Base-by-base conservation (phyloP, 148 eudicot species). In the Rhododendron ferrugineum region DNA sequence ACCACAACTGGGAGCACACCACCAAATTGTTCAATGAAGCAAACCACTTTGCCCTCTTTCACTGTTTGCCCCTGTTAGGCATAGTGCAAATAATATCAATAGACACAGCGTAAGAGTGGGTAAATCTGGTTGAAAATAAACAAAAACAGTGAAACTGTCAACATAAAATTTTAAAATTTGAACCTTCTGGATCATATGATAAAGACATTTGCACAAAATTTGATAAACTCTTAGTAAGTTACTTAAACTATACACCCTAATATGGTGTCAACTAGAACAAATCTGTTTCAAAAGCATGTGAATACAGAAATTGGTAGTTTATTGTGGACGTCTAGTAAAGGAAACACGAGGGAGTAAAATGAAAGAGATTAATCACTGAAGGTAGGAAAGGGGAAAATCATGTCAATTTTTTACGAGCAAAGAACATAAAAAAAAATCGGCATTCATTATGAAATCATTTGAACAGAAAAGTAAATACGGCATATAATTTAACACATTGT, bases 1-100 rank as follows among this genome's bases (percentile, higher is more conserved):
- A 96, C 99, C 99, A 94, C 91, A 49, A 95, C 88, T 14, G 99
- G 94, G 80, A 93, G 52, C 84, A 93, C 90, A 4, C 96, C 93
- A 88, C 98, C 98, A 81, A 96, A 95, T 88, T 95, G 98, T 49
- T 96, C 97, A 37, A 96, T 91, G 94, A 89, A 96, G 91, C 98
- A 95, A 85, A 96, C 85, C 78, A 92, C 98, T 90, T 96, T 92
- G 42, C 99, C 99, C 88, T 96, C 96, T 90, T 96, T 95, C 36
- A 96, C 98, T 73, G 77, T 80, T 87, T 94, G 95, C 85, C 91
- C 94, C 99, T 96, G 95, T 87, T 84, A 78, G 44, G 54, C 75
- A 78, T 40, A 82, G 62, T 32, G 22, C 10, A 84, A 82, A 72
- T 36, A 22, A 26, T 44, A 77, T 79, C 70, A 81, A 78, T 46